Base-by-base conservation (phyloP, 345 rosid genomes). In the Gossypium longicalyx region DNA sequence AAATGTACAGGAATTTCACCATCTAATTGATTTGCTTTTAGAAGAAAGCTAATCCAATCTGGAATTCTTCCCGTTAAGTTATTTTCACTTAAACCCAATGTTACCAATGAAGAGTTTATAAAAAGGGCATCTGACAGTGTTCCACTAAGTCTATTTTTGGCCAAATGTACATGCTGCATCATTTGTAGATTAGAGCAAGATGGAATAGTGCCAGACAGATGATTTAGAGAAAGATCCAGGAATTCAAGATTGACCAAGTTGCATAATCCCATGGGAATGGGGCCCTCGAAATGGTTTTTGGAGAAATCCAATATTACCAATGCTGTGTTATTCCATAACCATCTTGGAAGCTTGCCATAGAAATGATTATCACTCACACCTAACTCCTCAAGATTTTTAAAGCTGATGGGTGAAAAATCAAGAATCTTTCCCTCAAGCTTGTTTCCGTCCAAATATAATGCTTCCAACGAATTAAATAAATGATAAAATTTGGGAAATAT, bases 351-450 rank as follows among this genome's bases (percentile, higher is more conserved):
- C 2, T 3, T 3, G 0, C 82, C 82, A 0, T 13, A 38, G 17
- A 84, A 60, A 17, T 7, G 8, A 23, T 84, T 81, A 1, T 67
- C 22, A 29, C 71, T 64, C 12, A 82, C 54, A 71, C 80, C 82
- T 56, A 74, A 44, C 2, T 3, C 0, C 2, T 6, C 1, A 0
- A 25, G 51, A 2, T 4, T 0, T 57, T 23, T 0, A 7, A 20
- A n/a, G 2, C 34, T 19, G 1, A 43, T 52, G 38, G 52, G 2
- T 3, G 66, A 11, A 34, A 41, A 34, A 54, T 70, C 17, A 9
- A n/a, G 9, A 20, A 71, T 65, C 15, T 52, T 29, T 66, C 64
- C 77, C 7, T 0, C 54, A 27, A 27, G 53, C 22, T 44, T 22
- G 53, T 69, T 76, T 27, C 53, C 23, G 9, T 59, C 78, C 81